A percentile compares a stretch with the other conserved stretches of the same genome.
Evolutionary conservation across 75 land plant species (phyloP).

Genomic region (Cunninghamia lanceolata): DNA sequence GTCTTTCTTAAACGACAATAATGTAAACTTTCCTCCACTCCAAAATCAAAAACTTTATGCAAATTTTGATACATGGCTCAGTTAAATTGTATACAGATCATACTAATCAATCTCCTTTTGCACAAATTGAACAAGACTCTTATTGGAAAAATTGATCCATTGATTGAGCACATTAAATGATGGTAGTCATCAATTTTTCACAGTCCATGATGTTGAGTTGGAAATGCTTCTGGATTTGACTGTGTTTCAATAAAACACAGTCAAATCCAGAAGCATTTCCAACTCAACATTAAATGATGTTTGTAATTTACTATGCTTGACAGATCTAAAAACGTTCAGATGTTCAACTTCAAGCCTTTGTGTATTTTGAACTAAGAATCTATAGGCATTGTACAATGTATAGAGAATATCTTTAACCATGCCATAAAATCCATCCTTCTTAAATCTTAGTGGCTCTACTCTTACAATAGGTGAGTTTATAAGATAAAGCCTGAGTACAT

Average conservation of each 20-base stretch:
- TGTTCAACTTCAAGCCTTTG: slow-evolving; percentile 84
- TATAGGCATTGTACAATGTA: slow-evolving; percentile 99
- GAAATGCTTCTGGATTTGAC: too few species aligned
- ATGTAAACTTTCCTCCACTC: slow-evolving; percentile 81
- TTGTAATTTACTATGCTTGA: slow-evolving; percentile 42
- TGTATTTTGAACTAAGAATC: slow-evolving; percentile 95
- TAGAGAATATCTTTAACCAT: slow-evolving; percentile 95
- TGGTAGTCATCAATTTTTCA: too few species aligned
- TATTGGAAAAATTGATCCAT: slow-evolving; percentile 95
- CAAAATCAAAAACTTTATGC: slow-evolving; percentile 45
- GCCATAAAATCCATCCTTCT: slow-evolving; percentile 82
- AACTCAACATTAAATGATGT: slow-evolving; percentile 88
- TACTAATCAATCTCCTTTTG: slow-evolving; percentile 96
- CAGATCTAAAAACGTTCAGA: slow-evolving; percentile 57
- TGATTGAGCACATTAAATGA: too few species aligned
- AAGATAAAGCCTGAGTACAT: slow-evolving; percentile 90
- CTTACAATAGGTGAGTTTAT: slow-evolving; percentile 98
- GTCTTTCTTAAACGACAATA: slow-evolving; percentile 74
- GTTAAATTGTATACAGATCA: slow-evolving; percentile 94
- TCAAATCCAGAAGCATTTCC: too few species aligned
- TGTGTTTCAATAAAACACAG: too few species aligned
- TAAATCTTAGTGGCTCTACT: slow-evolving; percentile 85
- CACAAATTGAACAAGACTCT: slow-evolving; percentile 93
- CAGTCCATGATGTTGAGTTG: too few species aligned
- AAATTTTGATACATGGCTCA: slow-evolving; percentile 91